Conservation (phyloP, 2,329 filamentous ascomycete genomes). For the Plectosphaerella plurivora region DNA sequence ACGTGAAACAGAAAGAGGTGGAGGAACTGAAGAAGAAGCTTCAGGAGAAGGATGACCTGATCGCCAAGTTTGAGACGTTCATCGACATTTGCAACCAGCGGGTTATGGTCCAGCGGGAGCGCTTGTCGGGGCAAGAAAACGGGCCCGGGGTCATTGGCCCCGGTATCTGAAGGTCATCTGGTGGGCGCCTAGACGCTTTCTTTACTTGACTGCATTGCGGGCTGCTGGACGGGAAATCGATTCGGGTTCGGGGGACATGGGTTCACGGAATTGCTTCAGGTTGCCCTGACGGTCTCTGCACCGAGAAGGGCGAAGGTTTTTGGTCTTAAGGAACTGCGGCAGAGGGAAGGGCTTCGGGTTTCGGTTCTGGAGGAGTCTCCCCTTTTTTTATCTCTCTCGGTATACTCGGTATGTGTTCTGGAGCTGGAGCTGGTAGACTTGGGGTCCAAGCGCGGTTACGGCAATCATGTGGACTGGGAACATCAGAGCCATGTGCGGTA, state of each 20-base stretch:
- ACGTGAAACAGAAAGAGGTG: slow-evolving; percentile 54
- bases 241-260: background rate
- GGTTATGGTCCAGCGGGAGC: slow-evolving; percentile 58
- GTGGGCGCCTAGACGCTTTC: background rate
- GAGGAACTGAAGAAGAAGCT: slow-evolving; percentile 55
- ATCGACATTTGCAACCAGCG: slow-evolving; percentile 66
- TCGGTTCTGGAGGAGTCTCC: no score
- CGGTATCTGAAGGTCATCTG: background rate
- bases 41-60: slow-evolving; percentile 58
- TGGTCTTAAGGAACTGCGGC: no score
- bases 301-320: no score
- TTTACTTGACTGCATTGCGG: slow-evolving; percentile 13
- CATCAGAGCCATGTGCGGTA: background rate
- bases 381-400: no score
- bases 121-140: slow-evolving; percentile 26
- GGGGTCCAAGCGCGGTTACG: no score
- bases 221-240: slow-evolving; percentile 6
- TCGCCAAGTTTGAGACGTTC: slow-evolving; percentile 63
- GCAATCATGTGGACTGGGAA: background rate
- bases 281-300: no score
- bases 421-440: no score
- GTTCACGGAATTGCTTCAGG: no score
- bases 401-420: no score
- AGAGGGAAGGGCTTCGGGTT: no score
- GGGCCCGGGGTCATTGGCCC: slow-evolving; percentile 2